phyloP scores from a whole-genome alignment of 257 asterid genomes.

The Forsythia viridissima region DNA sequence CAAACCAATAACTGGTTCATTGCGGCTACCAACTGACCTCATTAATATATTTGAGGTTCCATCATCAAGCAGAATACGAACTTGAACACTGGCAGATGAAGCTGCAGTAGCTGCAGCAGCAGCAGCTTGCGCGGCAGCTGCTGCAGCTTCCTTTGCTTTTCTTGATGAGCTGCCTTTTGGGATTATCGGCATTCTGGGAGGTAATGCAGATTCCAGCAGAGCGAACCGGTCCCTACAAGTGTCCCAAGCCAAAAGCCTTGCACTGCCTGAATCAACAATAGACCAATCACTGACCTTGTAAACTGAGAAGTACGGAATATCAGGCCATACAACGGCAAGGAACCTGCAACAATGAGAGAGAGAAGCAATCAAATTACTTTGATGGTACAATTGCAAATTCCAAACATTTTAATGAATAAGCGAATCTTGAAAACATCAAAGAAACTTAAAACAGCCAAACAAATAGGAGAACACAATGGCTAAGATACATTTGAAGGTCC shows the following conservation, averaged over 20 bases:
- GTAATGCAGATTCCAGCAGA: conserved; percentile 73
- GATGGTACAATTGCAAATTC: neutral
- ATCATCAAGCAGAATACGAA: conserved; percentile 89
- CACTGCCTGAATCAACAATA: conserved; percentile 96
- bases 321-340: conserved; percentile 95
- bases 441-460: neutral
- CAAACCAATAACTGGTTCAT: conserved; percentile 84
- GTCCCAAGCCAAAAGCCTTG: conserved; percentile 98
- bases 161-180: conserved; percentile 92
- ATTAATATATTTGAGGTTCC: conserved; percentile 94
- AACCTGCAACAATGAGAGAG: conserved; percentile 59
- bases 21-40: conserved; percentile 95
- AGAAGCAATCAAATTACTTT: conserved; percentile 11
- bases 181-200: conserved; percentile 90
- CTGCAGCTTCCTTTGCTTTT: conserved; percentile 96
- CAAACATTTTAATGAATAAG: neutral
- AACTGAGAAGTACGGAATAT: conserved; percentile 92
- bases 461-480: conserved; percentile 12
- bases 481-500: conserved; percentile 8
- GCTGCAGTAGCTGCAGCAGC: conserved; percentile 94
- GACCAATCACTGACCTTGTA: conserved; percentile 98
- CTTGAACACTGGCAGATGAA: conserved; percentile 92
- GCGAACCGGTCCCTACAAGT: conserved; percentile 92
- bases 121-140: conserved; percentile 94
- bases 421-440: neutral